Percentiles rank a stretch among this genome's conserved stretches.
phyloP scores from a whole-genome alignment of 2,329 filamentous ascomycete species.

The Pseudopithomyces maydicus region DNA sequence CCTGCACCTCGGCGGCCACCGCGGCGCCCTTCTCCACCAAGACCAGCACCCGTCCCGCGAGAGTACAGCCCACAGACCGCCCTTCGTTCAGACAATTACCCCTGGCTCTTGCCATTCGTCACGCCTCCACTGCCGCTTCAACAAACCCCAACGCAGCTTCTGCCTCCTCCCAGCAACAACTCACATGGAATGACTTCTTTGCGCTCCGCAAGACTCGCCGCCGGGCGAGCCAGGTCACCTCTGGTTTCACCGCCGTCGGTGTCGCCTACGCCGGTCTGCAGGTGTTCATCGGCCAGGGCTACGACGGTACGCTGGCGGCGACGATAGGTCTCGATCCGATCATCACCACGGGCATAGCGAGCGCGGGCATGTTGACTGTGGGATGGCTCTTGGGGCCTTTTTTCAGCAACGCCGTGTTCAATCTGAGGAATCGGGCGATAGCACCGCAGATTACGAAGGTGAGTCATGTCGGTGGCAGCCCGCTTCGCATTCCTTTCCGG shows the following conservation, averaged over 20 bases:
- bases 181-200: constrained; percentile 89
- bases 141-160: constrained; percentile 15
- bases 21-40: constrained; percentile 29
- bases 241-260: constrained; percentile 66
- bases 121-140: constrained; percentile 29
- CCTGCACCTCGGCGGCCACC: constrained; percentile 23
- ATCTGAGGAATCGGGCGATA: constrained; percentile 72
- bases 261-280: constrained; percentile 67
- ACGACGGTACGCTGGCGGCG: constrained; percentile 68
- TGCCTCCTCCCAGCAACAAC: constrained; percentile 26
- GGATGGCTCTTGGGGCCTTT: constrained; percentile 90
- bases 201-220: constrained; percentile 83
- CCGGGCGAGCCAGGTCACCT: constrained; percentile 80
- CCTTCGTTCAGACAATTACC: constrained; percentile 15
- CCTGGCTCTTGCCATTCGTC: constrained; percentile 20
- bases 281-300: constrained; percentile 71
- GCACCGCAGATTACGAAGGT: constrained; percentile 74
- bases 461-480: constrained; percentile 41
- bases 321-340: constrained; percentile 87
- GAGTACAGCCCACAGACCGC: constrained; percentile 22
- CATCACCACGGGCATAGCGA: constrained; percentile 80
- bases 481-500: too few relatives aligned
- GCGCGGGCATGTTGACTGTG: constrained; percentile 73
- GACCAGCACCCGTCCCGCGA: constrained; percentile 32
- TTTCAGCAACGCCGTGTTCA: constrained; percentile 80